A percentile compares a stretch with the other conserved stretches of the same genome.
Conservation (phyloP, 2,329 filamentous ascomycete genomes). For the Scytalidium lignicola region DNA sequence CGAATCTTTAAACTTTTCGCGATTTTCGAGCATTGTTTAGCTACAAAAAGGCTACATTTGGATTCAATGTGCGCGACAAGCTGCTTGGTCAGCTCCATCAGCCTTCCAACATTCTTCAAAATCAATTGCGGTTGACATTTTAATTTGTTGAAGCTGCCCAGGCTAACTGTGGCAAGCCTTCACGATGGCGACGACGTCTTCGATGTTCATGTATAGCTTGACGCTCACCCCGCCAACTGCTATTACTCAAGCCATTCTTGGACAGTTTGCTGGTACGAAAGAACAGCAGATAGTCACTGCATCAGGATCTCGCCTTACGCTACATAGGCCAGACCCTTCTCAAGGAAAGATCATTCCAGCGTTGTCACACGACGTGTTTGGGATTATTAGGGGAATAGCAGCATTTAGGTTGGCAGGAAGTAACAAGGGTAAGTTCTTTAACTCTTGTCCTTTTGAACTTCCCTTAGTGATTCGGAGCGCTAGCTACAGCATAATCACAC, state of each 20-base stretch:
- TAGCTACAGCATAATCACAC: conserved; percentile 41
- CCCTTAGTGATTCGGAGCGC: conserved; percentile 70
- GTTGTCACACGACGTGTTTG: conserved; percentile 90
- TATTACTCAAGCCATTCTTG: conserved; percentile 84
- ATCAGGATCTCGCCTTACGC: conserved; percentile 81
- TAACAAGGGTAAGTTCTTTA: conserved; percentile 76
- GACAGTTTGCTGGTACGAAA: conserved; percentile 92
- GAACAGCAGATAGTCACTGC: conserved; percentile 97
- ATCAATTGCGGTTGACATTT: not conserved
- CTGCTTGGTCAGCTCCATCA: conserved; percentile 18
- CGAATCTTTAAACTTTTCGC: not conserved
- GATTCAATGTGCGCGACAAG: conserved; percentile 5
- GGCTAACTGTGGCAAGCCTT: conserved; percentile 20
- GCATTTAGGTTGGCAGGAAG: conserved; percentile 90
- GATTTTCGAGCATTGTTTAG: not conserved
- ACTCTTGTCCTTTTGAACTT: conserved; percentile 38
- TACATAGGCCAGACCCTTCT: conserved; percentile 79
- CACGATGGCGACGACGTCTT: conserved; percentile 90
- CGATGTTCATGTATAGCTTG: conserved; percentile 98
- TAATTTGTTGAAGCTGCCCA: conserved; percentile 17
- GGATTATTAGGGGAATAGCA: conserved; percentile 85
- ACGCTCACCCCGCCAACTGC: conserved; percentile 90
- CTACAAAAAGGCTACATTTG: not conserved
- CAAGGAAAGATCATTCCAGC: conserved; percentile 83
- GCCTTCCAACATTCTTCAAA: conserved; percentile 3